phyloP scores from a whole-genome alignment of 345 rosid species.

The Cardamine resedifolia region DNA sequence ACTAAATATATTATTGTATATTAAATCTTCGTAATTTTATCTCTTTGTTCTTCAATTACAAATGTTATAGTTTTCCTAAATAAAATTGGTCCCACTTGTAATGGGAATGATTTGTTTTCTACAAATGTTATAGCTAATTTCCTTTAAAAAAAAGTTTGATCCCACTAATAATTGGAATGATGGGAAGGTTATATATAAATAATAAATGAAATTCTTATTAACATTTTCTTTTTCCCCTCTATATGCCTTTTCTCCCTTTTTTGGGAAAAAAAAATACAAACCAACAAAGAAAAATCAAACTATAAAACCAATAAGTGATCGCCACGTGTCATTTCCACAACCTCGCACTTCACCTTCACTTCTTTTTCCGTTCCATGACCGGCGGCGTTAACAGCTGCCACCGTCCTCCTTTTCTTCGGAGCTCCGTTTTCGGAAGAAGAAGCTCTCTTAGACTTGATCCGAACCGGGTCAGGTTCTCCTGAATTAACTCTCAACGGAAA shows the following conservation, averaged over 20 bases:
- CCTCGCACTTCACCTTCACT: conserved; percentile 37
- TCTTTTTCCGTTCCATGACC: conserved; percentile 32
- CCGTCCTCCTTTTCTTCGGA: conserved; percentile 64
- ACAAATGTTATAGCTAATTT: neutral
- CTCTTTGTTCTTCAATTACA: neutral
- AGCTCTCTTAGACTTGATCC: conserved; percentile 78
- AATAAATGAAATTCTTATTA: conserved; percentile 20
- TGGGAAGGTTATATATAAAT: neutral
- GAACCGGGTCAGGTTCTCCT: conserved; percentile 95
- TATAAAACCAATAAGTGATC: conserved; percentile 37
- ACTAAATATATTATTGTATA: neutral
- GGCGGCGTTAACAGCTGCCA: conserved; percentile 19
- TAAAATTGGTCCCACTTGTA: conserved; percentile 18
- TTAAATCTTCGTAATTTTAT: neutral
- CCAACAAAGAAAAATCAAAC: conserved; percentile 19
- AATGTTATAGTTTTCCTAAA: neutral
- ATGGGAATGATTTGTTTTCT: neutral
- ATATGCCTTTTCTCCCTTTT: neutral
- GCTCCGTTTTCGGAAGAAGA: conserved; percentile 50
- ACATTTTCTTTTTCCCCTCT: neutral
- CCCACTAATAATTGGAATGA: neutral
- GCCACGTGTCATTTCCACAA: conserved; percentile 42
- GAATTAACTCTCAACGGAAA: conserved; percentile 88
- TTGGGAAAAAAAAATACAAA: neutral
- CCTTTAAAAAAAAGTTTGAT: neutral